These are phyloP conservation scores for Asterionellopsis glacialis DNA, from an alignment of 108 stramenopile genomes.

Conservation along the genomic window DNA sequence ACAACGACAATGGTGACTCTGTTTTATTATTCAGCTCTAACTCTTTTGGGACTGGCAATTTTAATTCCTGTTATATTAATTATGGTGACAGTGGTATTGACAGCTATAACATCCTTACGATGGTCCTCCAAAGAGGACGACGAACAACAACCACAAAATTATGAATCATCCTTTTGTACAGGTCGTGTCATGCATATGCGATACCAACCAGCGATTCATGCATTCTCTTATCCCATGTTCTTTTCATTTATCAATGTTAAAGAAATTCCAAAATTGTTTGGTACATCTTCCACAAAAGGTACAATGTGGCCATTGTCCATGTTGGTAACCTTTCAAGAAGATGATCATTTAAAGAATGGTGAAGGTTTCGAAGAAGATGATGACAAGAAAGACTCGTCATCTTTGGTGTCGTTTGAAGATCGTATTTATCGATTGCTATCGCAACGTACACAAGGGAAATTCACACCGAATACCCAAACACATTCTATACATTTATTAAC, in stretches of 20 bases:
- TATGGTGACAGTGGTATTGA: not conserved
- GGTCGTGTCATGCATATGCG: constrained; percentile 74
- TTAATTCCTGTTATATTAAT: not conserved
- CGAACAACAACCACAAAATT: not conserved
- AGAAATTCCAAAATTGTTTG: constrained; percentile 45
- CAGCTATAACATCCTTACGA: not conserved
- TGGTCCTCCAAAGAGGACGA: not conserved
- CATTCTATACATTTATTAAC: constrained; percentile 59
- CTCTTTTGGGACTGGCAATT: not conserved
- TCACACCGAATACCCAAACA: constrained; percentile 23
- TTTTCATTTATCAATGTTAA: constrained; percentile 79
- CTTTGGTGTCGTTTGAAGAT: constrained; percentile 22
- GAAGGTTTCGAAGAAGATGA: constrained; percentile 34
- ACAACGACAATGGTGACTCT: too few relatives aligned
- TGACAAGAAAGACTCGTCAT: not conserved
- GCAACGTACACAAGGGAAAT: constrained; percentile 48
- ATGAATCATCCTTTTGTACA: constrained; percentile 16
- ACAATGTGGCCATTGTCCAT: constrained; percentile 50
- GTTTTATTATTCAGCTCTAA: too few relatives aligned
- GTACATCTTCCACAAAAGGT: constrained; percentile 13
- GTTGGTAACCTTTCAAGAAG: constrained; percentile 41
- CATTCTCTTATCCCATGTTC: constrained; percentile 87
- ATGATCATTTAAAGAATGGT: constrained; percentile 75
- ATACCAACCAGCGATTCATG: constrained; percentile 49
- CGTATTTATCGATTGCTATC: constrained; percentile 46